Evolutionary conservation across 495 filamentous ascomycete genomes (phyloP), one percentile per base, ranked within the genome.

Genomic region (Aspergillus mulundensis): DNA sequence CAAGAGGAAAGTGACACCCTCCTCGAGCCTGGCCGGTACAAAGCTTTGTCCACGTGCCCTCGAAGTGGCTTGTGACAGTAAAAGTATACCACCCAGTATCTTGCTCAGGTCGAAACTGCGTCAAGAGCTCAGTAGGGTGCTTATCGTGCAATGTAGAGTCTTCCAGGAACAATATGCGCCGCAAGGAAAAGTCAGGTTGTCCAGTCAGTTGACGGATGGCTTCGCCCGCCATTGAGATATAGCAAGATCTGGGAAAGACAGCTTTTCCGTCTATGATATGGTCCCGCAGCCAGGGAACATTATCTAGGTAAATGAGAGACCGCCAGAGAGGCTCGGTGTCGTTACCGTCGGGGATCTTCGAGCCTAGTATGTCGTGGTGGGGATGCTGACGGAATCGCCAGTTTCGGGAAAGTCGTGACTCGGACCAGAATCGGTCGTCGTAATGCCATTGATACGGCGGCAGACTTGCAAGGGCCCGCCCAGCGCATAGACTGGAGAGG

Each of bases 61-160:
- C 74, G 40, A 72, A 72, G 24, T 68, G 59, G 0, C 77, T 78
- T 3, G 63, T 32, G 19, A 83, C 68, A 0, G 52, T 54, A 54
- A 84, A 84, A 15, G 77, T 70, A 57, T 66, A 80, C 75, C 74
- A 81, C 7, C 70, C 49, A 11, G 61, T 68, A 30, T 78, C 68
- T 0, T 68, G 54, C 0, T 56, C 59, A 1, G 38, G 69, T 3
- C 68, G 69, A 14, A 81, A 49, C 1, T 58, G 68, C 0, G 73
- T 77, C 34, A 76, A 58, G 15, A 81, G 54, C 43, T 74, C 70
- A 0, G 57, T 53, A 1, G 58, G 16, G 10, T 50, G 54, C 2
- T 34, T 54, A 3, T 67, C 62, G 12, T 63, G 14, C 0, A 78
- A 34, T 0, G 74, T 53, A 11, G 75, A 32, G 1, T 73, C 74